These are phyloP conservation scores for Corchorus olitorius DNA, from an alignment of 345 rosid species.

Conservation along the genomic window DNA sequence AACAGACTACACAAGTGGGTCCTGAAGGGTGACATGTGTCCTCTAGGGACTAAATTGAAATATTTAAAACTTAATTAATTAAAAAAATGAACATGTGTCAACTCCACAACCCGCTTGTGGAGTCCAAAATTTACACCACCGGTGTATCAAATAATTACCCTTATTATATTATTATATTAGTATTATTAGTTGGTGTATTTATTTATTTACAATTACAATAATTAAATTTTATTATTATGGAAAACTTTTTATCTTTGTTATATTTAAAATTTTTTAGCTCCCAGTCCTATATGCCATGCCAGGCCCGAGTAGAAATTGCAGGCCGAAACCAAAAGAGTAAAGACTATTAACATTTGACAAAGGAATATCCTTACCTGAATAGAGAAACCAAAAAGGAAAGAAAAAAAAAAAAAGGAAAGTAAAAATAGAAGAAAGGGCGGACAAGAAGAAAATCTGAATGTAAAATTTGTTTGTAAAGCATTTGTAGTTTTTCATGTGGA, in stretches of 20 bases:
- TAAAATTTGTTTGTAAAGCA: neutral
- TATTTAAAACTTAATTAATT: too few species aligned
- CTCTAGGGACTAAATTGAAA: too few species aligned
- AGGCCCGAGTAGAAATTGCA: conserved; percentile 12
- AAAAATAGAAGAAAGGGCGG: neutral
- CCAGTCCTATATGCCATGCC: neutral
- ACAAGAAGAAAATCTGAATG: neutral
- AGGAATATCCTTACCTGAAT: neutral
- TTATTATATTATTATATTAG: too few species aligned
- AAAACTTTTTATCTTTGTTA: neutral
- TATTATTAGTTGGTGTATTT: too few species aligned
- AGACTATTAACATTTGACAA: neutral
- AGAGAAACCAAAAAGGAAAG: neutral
- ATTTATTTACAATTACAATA: too few species aligned
- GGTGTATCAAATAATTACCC: too few species aligned
- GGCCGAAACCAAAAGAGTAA: neutral
- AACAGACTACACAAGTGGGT: too few species aligned
- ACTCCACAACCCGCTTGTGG: too few species aligned
- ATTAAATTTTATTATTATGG: neutral
- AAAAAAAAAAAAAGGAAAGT: neutral
- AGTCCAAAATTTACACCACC: too few species aligned
- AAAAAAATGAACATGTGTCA: too few species aligned
- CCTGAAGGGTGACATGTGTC: too few species aligned
- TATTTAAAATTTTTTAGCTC: neutral
- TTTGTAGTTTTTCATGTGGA: conserved; percentile 7